phyloP scores from a whole-genome alignment of 2,329 filamentous ascomycete genomes.

The Epichloe festucae region DNA sequence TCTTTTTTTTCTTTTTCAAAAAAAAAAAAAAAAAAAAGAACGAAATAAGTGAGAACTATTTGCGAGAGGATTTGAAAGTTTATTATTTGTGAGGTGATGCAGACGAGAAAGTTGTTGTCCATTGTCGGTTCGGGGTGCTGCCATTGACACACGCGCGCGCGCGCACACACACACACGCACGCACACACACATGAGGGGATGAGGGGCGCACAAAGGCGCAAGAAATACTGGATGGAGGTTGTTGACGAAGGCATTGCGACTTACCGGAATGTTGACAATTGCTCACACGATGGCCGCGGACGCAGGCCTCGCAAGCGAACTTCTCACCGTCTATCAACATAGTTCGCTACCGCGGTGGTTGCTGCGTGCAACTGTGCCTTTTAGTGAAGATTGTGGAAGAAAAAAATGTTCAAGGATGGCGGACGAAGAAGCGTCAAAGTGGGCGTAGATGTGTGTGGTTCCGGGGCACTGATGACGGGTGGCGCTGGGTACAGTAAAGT shows the following conservation, averaged over 20 bases:
- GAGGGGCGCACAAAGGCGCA: not conserved
- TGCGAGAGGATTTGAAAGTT: not conserved
- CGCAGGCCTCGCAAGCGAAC: conserved; percentile 95
- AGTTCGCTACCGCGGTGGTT: conserved; percentile 5
- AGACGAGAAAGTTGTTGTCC: not conserved
- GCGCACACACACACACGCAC: not conserved
- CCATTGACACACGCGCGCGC: not conserved
- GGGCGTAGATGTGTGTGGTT: conserved; percentile 3
- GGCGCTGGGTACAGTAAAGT: not conserved
- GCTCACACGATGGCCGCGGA: conserved; percentile 96
- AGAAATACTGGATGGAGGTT: not conserved
- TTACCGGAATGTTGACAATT: conserved; percentile 92
- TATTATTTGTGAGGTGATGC: not conserved
- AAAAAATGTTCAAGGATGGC: not conserved
- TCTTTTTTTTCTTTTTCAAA: no score
- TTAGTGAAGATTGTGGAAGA: conserved; percentile 2
- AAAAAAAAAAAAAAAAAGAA: not conserved
- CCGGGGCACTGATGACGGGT: conserved; percentile 2
- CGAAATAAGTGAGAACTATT: not conserved
- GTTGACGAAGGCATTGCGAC: conserved; percentile 22
- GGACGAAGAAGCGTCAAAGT: conserved; percentile 1
- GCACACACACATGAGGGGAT: not conserved
- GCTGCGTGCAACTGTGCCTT: not conserved
- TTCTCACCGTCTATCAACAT: conserved; percentile 94
- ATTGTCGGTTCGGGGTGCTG: not conserved